These are phyloP conservation scores for Triticum aestivum DNA, from an alignment of 176 grass and related monocot species.

Conservation along the genomic window IWGSC_CS_RefSeq_v2.1 NC_057802.1:400903322-400903821, in stretches of 20 bases:
- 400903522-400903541: conserved; percentile 61
- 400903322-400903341: conserved; percentile 60
- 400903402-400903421: conserved; percentile 68
- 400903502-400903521: conserved; percentile 81
- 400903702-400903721: conserved; percentile 40
- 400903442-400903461: conserved; percentile 50
- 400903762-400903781: conserved; percentile 71
- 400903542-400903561: conserved; percentile 61
- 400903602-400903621: conserved; percentile 85
- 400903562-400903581: conserved; percentile 77
- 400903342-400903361: conserved; percentile 90
- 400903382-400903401: conserved; percentile 66
- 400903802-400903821: conserved; percentile 68
- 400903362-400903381: conserved; percentile 75
- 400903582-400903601: conserved; percentile 81
- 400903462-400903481: conserved; percentile 75
- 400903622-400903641: conserved; percentile 79
- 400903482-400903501: conserved; percentile 62
- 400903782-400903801: conserved; percentile 61
- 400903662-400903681: conserved; percentile 62
- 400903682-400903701: conserved; percentile 63
- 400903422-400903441: conserved; percentile 75
- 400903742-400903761: conserved; percentile 72
- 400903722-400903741: conserved; percentile 55
- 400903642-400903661: conserved; percentile 59